Conservation (phyloP, 129 eudicot species). For the Flaveria bidentis region DNA sequence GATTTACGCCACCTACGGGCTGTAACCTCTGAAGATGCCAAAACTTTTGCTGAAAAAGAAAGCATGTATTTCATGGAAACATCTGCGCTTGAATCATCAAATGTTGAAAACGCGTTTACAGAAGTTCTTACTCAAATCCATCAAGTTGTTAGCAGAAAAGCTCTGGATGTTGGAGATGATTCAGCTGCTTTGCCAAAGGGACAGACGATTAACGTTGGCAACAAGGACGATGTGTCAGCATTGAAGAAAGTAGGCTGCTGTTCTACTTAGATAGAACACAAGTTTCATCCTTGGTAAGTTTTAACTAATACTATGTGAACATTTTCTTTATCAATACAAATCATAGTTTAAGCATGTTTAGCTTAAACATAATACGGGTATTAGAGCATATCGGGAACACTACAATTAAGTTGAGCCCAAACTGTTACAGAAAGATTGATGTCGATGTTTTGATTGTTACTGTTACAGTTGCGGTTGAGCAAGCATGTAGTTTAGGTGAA, state of each 20-base stretch:
- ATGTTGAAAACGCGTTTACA: constrained; percentile 69
- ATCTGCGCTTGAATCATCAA: constrained; percentile 69
- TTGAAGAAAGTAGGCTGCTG: constrained; percentile 71
- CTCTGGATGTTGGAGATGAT: constrained; percentile 65
- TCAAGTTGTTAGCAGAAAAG: constrained; percentile 65
- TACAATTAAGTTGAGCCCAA: no score
- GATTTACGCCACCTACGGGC: constrained; percentile 74
- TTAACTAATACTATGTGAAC: constrained; percentile 18
- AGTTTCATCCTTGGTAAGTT: constrained; percentile 24
- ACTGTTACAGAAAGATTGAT: no score
- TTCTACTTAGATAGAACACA: constrained; percentile 44
- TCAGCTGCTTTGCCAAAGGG: constrained; percentile 64
- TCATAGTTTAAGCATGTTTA: constrained; percentile 31
- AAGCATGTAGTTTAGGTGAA: constrained; percentile 18
- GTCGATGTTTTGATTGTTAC: background rate
- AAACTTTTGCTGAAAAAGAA: constrained; percentile 60
- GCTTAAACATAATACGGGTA: constrained; percentile 8
- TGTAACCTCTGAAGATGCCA: constrained; percentile 62
- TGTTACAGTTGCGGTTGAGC: constrained; percentile 1
- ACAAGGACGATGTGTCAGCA: constrained; percentile 70
- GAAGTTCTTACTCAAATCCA: constrained; percentile 75
- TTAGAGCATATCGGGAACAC: constrained; percentile 15
- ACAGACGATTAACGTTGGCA: constrained; percentile 60
- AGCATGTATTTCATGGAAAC: constrained; percentile 73
- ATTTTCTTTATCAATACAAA: constrained; percentile 8